phyloP scores from a whole-genome alignment of 768 basidiomycete species.

The Boletus tylopilopsis region DNA sequence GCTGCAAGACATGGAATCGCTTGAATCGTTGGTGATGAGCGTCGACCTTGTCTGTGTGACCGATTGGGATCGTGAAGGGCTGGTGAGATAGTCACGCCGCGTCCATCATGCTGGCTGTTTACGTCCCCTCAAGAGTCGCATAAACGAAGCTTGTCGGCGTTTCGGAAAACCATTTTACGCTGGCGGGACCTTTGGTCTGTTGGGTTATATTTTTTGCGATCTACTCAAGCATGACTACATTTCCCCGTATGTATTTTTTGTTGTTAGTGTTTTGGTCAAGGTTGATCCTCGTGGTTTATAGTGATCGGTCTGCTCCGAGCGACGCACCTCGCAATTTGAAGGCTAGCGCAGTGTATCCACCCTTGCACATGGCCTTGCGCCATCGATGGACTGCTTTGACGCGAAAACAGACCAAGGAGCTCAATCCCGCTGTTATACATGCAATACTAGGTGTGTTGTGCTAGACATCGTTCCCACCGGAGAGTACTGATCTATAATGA shows the following conservation, averaged over 20 bases:
- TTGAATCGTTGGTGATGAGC: conserved; percentile 55
- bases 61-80: conserved; percentile 63
- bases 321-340: conserved; percentile 58
- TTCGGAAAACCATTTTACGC: conserved; percentile 80
- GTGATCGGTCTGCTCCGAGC: conserved; percentile 60
- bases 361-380: conserved; percentile 58
- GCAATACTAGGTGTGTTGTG: conserved; percentile 59
- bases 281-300: conserved; percentile 26
- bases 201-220: conserved; percentile 95
- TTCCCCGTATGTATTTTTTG: conserved; percentile 57
- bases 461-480: not conserved
- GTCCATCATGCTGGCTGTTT: conserved; percentile 6
- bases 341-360: conserved; percentile 58
- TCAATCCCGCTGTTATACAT: conserved; percentile 74
- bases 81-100: conserved; percentile 74
- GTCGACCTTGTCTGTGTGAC: conserved; percentile 89
- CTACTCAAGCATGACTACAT: conserved; percentile 85
- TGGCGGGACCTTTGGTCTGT: conserved; percentile 87
- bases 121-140: conserved; percentile 49
- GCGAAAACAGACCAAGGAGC: conserved; percentile 74
- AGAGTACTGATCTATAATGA: conserved; percentile 13
- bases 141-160: conserved; percentile 79
- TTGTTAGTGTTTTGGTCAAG: conserved; percentile 6
- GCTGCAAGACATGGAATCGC: conserved; percentile 45
- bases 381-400: conserved; percentile 69